phyloP scores from a whole-genome alignment of 73 alveolate genomes.

The Symbiodinium pilosum region DNA sequence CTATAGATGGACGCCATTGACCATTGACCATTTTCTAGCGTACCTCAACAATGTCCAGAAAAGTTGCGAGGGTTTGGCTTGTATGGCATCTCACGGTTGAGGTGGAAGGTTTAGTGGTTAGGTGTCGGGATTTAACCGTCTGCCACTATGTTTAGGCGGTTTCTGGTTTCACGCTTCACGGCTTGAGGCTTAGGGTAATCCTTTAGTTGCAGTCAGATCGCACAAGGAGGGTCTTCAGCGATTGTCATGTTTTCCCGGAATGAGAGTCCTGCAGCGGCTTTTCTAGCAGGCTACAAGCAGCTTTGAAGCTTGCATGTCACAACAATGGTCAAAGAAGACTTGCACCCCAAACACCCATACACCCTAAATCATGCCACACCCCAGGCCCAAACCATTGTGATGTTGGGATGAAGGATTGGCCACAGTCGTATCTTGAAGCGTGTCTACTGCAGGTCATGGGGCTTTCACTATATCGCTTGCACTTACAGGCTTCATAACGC shows the following conservation, averaged over 20 bases:
- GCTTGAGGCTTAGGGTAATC: background rate
- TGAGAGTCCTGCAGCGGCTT: too few relatives aligned
- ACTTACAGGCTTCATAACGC: background rate
- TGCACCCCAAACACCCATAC: too few relatives aligned
- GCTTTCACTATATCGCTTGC: background rate
- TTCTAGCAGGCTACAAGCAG: too few relatives aligned
- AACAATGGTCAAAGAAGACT: too few relatives aligned
- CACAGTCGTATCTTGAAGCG: background rate
- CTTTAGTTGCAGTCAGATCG: too few relatives aligned
- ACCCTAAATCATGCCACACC: too few relatives aligned
- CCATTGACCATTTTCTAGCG: background rate
- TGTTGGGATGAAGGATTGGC: too few relatives aligned
- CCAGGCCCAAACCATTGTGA: too few relatives aligned
- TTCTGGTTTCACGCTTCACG: background rate
- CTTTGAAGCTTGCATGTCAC: too few relatives aligned
- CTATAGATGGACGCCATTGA: background rate
- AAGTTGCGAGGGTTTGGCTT: background rate
- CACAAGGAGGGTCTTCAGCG: too few relatives aligned
- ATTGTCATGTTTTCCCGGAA: too few relatives aligned
- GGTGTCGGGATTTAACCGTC: too few relatives aligned
- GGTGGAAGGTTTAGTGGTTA: background rate
- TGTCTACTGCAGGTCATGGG: background rate
- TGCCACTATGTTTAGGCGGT: background rate
- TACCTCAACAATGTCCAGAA: background rate
- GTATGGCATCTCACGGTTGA: background rate